Conservation (phyloP, 108 stramenopile genomes). For the Fistulifera pelliculosa region DNA sequence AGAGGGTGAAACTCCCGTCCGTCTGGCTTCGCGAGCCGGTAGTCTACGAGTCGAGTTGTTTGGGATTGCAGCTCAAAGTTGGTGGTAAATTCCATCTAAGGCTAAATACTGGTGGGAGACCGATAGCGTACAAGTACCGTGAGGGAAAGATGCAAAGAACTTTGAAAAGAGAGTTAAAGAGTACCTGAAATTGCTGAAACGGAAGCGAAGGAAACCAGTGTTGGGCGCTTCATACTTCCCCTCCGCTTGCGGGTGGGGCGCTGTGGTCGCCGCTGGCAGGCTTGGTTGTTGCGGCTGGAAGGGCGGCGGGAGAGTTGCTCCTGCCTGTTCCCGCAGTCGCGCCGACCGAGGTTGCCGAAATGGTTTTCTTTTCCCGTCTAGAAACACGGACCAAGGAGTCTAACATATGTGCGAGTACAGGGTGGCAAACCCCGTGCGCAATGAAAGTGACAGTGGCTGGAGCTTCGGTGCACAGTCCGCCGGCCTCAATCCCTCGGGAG, state of each 20-base stretch:
- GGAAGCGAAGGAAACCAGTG: slow-evolving; percentile 90
- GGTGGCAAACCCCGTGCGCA: slow-evolving; percentile 83
- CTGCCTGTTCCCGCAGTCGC: slow-evolving; percentile 21
- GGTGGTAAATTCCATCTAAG: slow-evolving; percentile 96
- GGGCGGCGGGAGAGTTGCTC: slow-evolving; percentile 9
- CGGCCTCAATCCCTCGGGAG: slow-evolving; percentile 79
- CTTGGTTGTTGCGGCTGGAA: slow-evolving; percentile 27
- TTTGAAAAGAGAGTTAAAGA: slow-evolving; percentile 99
- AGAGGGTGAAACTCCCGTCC: slow-evolving; percentile 94
- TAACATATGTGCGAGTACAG: slow-evolving; percentile 59
- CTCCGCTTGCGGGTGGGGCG: slow-evolving; percentile 46
- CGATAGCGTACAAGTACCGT: slow-evolving; percentile 95
- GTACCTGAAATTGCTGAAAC: slow-evolving; percentile 96
- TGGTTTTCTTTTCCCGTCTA: slow-evolving; percentile 25
- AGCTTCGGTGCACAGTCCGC: slow-evolving; percentile 75
- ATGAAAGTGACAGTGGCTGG: slow-evolving; percentile 88
- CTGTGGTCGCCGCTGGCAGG: slow-evolving; percentile 52
- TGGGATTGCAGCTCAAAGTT: slow-evolving; percentile 92
- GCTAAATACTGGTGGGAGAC: slow-evolving; percentile 92
- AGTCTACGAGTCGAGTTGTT: slow-evolving; percentile 90
- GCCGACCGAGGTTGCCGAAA: slow-evolving; percentile 52
- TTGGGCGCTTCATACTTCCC: slow-evolving; percentile 51
- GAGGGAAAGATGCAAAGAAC: slow-evolving; percentile 93
- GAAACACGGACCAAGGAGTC: slow-evolving; percentile 27
- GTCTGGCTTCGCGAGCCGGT: slow-evolving; percentile 51